phyloP scores from a whole-genome alignment of 2,329 filamentous ascomycete genomes.

The Alternaria triticina region DNA sequence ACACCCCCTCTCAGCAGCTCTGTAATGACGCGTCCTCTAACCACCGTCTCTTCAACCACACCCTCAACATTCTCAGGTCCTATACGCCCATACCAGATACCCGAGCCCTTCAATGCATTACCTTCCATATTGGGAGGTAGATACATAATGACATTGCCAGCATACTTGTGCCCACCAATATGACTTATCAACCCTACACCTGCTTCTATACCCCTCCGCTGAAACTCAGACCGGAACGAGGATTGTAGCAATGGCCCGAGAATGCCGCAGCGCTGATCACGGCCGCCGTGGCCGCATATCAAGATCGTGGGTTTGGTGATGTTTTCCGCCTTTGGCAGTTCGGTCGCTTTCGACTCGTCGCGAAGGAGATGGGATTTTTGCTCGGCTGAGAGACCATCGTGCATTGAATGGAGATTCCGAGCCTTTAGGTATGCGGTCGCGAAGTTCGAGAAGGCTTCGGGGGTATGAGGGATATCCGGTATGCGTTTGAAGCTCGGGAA shows the following conservation, averaged over 20 bases:
- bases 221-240: slow-evolving; percentile 71
- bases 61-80: slow-evolving; percentile 78
- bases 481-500: slow-evolving; percentile 86
- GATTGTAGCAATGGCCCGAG: slow-evolving; percentile 74
- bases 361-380: slow-evolving; percentile 55
- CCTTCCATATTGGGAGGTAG: slow-evolving; percentile 62
- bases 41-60: slow-evolving; percentile 73
- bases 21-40: slow-evolving; percentile 69
- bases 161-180: slow-evolving; percentile 84
- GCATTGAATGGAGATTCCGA: slow-evolving; percentile 64
- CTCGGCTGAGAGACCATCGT: slow-evolving; percentile 63
- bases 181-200: slow-evolving; percentile 76
- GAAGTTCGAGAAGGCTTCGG: slow-evolving; percentile 61
- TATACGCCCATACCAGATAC: slow-evolving; percentile 83
- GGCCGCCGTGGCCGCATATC: slow-evolving; percentile 84
- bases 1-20: slow-evolving; percentile 78
- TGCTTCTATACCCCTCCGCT: slow-evolving; percentile 58
- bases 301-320: slow-evolving; percentile 62
- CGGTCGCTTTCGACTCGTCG: slow-evolving; percentile 55
- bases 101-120: slow-evolving; percentile 71
- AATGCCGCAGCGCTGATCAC: slow-evolving; percentile 82
- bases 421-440: slow-evolving; percentile 73
- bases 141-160: slow-evolving; percentile 84
- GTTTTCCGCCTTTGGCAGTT: slow-evolving; percentile 61
- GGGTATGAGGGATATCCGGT: slow-evolving; percentile 70